These are phyloP conservation scores for Linderniella brevidens DNA, from an alignment of 257 asterid species.

Conservation along the genomic window DNA sequence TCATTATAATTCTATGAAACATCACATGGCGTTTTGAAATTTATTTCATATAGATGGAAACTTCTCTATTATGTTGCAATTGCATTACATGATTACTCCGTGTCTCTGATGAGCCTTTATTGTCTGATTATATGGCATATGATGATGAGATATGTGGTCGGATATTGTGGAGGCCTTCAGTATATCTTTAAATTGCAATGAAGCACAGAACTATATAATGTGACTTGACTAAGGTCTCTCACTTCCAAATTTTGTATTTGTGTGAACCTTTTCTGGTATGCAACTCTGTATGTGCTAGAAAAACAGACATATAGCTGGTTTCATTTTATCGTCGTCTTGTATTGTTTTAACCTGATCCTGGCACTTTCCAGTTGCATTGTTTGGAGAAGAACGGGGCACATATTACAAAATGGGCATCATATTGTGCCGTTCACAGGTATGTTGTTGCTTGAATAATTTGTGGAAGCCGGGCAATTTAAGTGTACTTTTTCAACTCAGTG, in stretches of 20 bases:
- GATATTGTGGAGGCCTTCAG: no score
- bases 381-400: conserved; percentile 60
- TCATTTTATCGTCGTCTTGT: conserved; percentile 2
- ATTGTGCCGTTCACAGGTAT: conserved; percentile 81
- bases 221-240: background rate
- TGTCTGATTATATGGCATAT: no score
- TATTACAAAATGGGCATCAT: conserved; percentile 63
- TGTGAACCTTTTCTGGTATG: background rate
- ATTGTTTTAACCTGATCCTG: conserved; percentile 12
- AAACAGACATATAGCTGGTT: no score
- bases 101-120: no score
- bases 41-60: no score
- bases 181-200: no score
- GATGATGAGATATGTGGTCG: no score
- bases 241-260: no score
- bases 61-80: no score
- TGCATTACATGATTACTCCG: no score
- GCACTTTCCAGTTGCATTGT: conserved; percentile 54
- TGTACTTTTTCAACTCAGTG: no score
- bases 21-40: conserved; percentile 1
- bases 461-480: background rate
- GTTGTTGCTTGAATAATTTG: background rate
- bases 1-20: conserved; percentile 8
- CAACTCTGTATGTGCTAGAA: background rate
- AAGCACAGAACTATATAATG: no score